These are phyloP conservation scores for Aspergillus tanneri DNA, from an alignment of 2,329 filamentous ascomycete genomes.

Conservation along the genomic window DNA sequence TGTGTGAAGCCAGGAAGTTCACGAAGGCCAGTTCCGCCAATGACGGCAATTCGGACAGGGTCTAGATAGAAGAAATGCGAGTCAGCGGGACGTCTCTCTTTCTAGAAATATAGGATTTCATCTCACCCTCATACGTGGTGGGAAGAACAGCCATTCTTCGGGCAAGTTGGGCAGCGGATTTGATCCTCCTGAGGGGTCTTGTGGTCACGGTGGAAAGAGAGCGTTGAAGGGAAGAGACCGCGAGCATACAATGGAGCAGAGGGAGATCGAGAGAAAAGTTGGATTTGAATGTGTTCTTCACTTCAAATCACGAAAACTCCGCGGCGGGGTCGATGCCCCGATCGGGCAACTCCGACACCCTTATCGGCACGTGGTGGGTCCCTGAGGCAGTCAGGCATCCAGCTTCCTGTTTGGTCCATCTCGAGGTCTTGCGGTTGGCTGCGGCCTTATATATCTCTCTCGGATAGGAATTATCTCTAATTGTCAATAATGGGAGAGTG, in stretches of 20 bases:
- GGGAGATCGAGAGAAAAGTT: not conserved
- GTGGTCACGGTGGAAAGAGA: conserved; percentile 16
- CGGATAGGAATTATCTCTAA: no score
- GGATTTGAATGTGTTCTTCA: not conserved
- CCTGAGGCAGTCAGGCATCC: conserved; percentile 22
- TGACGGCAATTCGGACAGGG: conserved; percentile 79
- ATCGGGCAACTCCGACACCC: conserved; percentile 23
- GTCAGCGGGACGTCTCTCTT: conserved; percentile 2
- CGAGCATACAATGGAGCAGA: conserved; percentile 15
- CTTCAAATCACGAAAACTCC: not conserved
- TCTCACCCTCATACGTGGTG: conserved; percentile 57
- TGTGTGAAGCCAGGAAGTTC: conserved; percentile 83
- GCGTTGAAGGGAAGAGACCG: conserved; percentile 4
- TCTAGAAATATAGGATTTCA: not conserved
- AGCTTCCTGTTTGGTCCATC: not conserved
- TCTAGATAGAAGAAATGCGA: conserved; percentile 25
- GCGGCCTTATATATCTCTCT: not conserved
- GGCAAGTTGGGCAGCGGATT: conserved; percentile 35
- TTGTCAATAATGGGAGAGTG: no score
- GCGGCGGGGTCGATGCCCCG: conserved; percentile 20
- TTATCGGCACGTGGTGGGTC: conserved; percentile 26
- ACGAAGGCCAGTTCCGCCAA: conserved; percentile 89
- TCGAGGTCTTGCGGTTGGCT: no score
- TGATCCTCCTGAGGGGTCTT: conserved; percentile 31
- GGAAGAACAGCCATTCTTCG: conserved; percentile 56